Evolutionary conservation across 1,284 basidiomycete species (phyloP).

Genomic region (Takashimella koratensis): DNA sequence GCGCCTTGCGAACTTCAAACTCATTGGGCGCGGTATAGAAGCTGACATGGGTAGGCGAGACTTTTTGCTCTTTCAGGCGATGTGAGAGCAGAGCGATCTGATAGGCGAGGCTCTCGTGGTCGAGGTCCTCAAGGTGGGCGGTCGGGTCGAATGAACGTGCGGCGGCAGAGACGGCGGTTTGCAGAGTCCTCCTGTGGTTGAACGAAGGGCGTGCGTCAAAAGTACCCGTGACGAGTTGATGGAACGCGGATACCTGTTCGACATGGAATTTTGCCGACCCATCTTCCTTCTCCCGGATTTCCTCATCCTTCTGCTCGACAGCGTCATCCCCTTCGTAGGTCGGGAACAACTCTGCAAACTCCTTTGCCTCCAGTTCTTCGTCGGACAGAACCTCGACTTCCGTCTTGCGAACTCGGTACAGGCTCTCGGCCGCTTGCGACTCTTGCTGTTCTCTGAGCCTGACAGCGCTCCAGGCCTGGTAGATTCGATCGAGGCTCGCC

Average conservation of each 20-base stretch:
- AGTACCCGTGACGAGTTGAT: constrained; percentile 20
- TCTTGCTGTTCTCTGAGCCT: constrained; percentile 65
- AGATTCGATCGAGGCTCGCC: constrained; percentile 65
- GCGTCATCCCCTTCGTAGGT: constrained; percentile 62
- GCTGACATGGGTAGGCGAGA: constrained; percentile 54
- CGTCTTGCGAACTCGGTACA: constrained; percentile 70
- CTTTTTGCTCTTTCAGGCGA: constrained; percentile 47
- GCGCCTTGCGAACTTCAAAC: constrained; percentile 62
- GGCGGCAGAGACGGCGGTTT: constrained; percentile 22
- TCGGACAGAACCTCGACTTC: constrained; percentile 64
- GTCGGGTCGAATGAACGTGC: constrained; percentile 20
- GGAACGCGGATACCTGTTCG: constrained; percentile 28
- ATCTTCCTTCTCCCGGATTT: neutral
- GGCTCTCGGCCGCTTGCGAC: constrained; percentile 63
- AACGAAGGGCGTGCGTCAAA: constrained; percentile 12
- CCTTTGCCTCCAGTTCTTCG: constrained; percentile 70
- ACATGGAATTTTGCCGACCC: constrained; percentile 21
- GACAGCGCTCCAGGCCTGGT: constrained; percentile 79
- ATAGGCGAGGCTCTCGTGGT: constrained; percentile 31
- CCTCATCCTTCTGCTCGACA: constrained; percentile 22
- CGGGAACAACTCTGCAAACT: constrained; percentile 79
- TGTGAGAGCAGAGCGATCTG: constrained; percentile 30
- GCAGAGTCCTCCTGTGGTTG: constrained; percentile 4
- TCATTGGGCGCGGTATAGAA: constrained; percentile 79
- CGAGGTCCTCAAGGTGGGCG: constrained; percentile 28